These are phyloP conservation scores for Grigorovia yakushimaensis DNA, from an alignment of 805 yeast species.

Conservation along the genomic window DNA sequence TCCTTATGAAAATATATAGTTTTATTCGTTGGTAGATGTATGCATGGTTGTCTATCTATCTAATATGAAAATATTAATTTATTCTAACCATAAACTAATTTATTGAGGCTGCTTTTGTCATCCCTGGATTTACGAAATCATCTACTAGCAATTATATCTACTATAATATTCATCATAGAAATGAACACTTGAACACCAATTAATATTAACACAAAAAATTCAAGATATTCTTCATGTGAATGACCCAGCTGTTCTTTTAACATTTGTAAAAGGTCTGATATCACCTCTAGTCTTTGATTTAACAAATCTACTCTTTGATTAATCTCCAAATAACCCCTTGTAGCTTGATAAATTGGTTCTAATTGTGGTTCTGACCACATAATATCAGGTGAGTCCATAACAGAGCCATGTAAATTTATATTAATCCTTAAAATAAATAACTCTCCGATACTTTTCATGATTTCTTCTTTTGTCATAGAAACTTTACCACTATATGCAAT, in stretches of 20 bases:
- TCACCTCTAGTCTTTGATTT: constrained; percentile 88
- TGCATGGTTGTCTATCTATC: too few species aligned
- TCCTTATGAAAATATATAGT: too few species aligned
- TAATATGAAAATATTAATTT: too few species aligned
- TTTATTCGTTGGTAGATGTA: too few species aligned
- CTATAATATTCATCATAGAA: constrained; percentile 70
- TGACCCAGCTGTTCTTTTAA: constrained; percentile 94
- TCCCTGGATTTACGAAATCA: neutral
- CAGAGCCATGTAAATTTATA: constrained; percentile 76
- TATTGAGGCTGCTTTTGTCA: too few species aligned
- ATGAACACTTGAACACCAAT: constrained; percentile 90
- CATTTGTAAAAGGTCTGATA: constrained; percentile 88
- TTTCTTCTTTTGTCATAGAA: constrained; percentile 85
- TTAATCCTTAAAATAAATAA: constrained; percentile 78
- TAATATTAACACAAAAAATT: constrained; percentile 78
- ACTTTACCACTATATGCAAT: constrained; percentile 93
- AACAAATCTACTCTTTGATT: constrained; percentile 85
- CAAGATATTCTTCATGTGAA: constrained; percentile 85
- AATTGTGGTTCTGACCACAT: constrained; percentile 99
- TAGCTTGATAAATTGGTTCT: constrained; percentile 95
- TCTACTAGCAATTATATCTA: constrained; percentile 39
- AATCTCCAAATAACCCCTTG: constrained; percentile 89
- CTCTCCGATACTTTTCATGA: constrained; percentile 96
- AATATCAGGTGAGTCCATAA: constrained; percentile 90
- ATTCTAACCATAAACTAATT: too few species aligned